Evolutionary conservation across 257 asterid genomes (phyloP).

Genomic region (Fraxinus excelsior): DNA sequence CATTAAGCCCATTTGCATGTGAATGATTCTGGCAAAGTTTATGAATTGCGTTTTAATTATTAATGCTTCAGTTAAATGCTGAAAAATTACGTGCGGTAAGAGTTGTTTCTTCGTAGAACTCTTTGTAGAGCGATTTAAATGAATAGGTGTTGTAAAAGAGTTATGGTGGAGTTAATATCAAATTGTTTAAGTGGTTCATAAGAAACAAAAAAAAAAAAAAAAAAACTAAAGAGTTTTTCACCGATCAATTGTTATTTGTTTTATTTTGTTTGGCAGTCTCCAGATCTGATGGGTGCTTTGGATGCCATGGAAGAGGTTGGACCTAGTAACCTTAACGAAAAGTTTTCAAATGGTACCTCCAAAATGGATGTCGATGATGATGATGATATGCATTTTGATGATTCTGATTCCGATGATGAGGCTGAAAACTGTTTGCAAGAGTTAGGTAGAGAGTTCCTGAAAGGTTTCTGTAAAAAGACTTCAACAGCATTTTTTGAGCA

Average conservation of each 20-base stretch:
- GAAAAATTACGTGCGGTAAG: not conserved
- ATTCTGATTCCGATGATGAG: no score
- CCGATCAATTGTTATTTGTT: not conserved
- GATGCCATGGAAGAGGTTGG: slow-evolving; percentile 44
- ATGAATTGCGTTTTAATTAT: not conserved
- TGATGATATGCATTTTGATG: slow-evolving; percentile 41
- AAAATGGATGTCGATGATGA: slow-evolving; percentile 43
- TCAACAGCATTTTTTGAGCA: no score
- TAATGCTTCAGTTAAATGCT: not conserved
- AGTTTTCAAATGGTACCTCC: slow-evolving; percentile 29
- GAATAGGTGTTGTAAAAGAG: no score
- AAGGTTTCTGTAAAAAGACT: no score
- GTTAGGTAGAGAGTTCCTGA: no score
- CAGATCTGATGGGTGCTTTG: slow-evolving; percentile 40
- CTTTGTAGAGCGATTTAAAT: no score
- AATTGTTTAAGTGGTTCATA: no score
- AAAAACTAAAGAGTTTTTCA: not conserved
- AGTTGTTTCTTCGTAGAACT: no score
- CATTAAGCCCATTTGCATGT: no score
- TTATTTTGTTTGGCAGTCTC: not conserved
- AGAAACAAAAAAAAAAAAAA: not conserved
- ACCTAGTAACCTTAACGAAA: slow-evolving; percentile 39
- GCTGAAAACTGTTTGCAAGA: no score
- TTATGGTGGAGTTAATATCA: no score
- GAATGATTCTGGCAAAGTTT: not conserved